Percentiles rank a stretch among this genome's conserved stretches.
These are phyloP conservation scores for Raphanus raphanistrum DNA, from an alignment of 345 rosid species.

Conservation along the genomic window DNA sequence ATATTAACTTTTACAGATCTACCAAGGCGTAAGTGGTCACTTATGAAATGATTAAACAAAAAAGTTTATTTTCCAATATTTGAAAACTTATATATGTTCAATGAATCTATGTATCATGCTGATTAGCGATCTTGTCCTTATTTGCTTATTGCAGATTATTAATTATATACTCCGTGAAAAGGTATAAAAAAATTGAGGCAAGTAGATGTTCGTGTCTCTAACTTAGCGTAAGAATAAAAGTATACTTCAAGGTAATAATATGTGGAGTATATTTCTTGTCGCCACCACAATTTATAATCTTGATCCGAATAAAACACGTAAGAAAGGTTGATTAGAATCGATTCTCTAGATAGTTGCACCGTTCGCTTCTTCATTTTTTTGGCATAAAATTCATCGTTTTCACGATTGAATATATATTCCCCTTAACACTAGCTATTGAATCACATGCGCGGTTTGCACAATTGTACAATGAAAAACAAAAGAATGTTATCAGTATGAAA, in stretches of 20 bases:
- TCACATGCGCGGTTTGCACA: neutral
- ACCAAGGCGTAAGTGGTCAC: constrained; percentile 23
- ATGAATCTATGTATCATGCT: constrained; percentile 27
- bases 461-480: neutral
- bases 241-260: constrained; percentile 2
- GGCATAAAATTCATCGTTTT: neutral
- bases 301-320: constrained; percentile 30
- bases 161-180: constrained; percentile 1
- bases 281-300: constrained; percentile 9
- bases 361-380: constrained; percentile 2
- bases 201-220: constrained; percentile 31
- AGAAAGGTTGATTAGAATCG: constrained; percentile 28
- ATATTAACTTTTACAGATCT: constrained; percentile 22
- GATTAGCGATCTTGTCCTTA: constrained; percentile 30
- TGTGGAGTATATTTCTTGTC: constrained; percentile 18
- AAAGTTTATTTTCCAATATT: neutral
- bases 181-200: constrained; percentile 20
- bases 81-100: constrained; percentile 31
- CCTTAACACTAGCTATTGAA: neutral
- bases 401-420: constrained; percentile 6
- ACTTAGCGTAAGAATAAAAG: constrained; percentile 37
- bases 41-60: constrained; percentile 21
- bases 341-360: constrained; percentile 29
- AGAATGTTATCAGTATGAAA: neutral
- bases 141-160: constrained; percentile 13